These are phyloP conservation scores for Trichoderma orchidacearum DNA, from an alignment of 495 filamentous ascomycete species.

Conservation along the genomic window DNA sequence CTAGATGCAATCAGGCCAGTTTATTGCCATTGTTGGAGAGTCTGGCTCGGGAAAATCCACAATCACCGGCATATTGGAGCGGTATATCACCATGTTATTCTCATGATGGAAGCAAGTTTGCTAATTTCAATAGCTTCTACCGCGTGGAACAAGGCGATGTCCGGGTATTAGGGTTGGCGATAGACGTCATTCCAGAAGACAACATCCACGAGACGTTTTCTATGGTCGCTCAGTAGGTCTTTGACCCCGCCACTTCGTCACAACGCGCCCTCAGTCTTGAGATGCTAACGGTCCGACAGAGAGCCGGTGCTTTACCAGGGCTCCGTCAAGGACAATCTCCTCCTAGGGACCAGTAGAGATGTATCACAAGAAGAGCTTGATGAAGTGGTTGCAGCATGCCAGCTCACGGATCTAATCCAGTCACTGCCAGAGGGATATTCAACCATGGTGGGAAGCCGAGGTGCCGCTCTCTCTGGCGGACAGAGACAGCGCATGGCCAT, in stretches of 20 bases:
- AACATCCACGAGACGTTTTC: too few relatives aligned
- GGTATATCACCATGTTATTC: too few relatives aligned
- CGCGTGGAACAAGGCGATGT: too few relatives aligned
- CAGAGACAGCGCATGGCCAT: slow-evolving; percentile 74
- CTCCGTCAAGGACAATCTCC: slow-evolving; percentile 1
- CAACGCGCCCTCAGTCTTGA: slow-evolving; percentile 46
- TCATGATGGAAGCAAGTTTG: too few relatives aligned
- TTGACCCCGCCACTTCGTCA: slow-evolving; percentile 62
- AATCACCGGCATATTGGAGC: slow-evolving; percentile 65
- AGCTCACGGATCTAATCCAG: slow-evolving; percentile 82
- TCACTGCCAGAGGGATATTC: slow-evolving; percentile 54
- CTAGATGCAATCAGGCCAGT: slow-evolving; percentile 15
- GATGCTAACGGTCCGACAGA: neutral
- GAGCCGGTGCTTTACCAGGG: slow-evolving; percentile 2
- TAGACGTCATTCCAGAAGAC: too few relatives aligned
- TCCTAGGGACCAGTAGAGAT: too few relatives aligned
- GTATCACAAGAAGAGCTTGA: too few relatives aligned
- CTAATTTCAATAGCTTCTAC: too few relatives aligned
- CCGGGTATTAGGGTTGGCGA: too few relatives aligned
- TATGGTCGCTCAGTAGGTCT: too few relatives aligned
- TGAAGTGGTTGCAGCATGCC: slow-evolving; percentile 68
- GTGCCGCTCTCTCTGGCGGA: slow-evolving; percentile 58
- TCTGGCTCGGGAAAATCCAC: slow-evolving; percentile 80
- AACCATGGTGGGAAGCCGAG: slow-evolving; percentile 52
- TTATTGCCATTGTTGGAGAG: slow-evolving; percentile 69